These are phyloP conservation scores for Neofusicoccum kwambonambiense DNA, from an alignment of 2,329 filamentous ascomycete species.

Conservation along the genomic window DNA sequence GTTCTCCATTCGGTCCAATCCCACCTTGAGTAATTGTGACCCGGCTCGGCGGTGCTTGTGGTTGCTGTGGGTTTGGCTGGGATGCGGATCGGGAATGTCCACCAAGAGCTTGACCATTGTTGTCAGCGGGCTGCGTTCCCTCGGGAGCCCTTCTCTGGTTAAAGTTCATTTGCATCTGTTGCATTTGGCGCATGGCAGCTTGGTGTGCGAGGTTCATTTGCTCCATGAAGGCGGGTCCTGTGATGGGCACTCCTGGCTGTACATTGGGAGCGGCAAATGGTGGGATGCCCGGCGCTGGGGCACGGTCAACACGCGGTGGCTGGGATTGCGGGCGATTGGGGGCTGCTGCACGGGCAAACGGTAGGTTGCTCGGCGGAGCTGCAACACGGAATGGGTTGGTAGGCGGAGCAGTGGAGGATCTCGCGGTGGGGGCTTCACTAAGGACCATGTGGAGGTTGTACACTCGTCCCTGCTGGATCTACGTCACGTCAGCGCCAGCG, in stretches of 20 bases:
- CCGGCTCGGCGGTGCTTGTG: slow-evolving; percentile 19
- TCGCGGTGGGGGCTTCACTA: slow-evolving; percentile 24
- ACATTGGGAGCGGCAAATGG: background rate
- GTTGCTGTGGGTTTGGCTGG: slow-evolving; percentile 18
- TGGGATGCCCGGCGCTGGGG: background rate
- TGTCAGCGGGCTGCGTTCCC: background rate
- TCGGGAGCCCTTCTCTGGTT: background rate
- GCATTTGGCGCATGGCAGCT: slow-evolving; percentile 2
- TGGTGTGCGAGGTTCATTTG: slow-evolving; percentile 6
- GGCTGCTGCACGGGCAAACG: slow-evolving; percentile 23
- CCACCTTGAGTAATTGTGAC: slow-evolving; percentile 50
- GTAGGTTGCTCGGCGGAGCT: slow-evolving; percentile 30
- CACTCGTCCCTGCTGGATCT: slow-evolving; percentile 31
- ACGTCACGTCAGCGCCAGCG: background rate
- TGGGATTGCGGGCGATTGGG: slow-evolving; percentile 12
- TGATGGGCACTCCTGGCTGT: background rate
- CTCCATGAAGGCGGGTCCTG: background rate
- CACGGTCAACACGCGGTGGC: slow-evolving; percentile 5
- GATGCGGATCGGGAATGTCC: background rate
- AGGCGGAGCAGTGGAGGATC: slow-evolving; percentile 37
- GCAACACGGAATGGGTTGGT: slow-evolving; percentile 33
- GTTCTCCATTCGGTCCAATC: slow-evolving; percentile 51
- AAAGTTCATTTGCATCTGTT: slow-evolving; percentile 1
- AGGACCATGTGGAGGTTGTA: slow-evolving; percentile 20
- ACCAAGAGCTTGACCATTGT: background rate